Percentiles rank a stretch among this genome's conserved stretches.
Conservation (phyloP, 2,329 filamentous ascomycete genomes). For the Trichothecium roseum region DNA sequence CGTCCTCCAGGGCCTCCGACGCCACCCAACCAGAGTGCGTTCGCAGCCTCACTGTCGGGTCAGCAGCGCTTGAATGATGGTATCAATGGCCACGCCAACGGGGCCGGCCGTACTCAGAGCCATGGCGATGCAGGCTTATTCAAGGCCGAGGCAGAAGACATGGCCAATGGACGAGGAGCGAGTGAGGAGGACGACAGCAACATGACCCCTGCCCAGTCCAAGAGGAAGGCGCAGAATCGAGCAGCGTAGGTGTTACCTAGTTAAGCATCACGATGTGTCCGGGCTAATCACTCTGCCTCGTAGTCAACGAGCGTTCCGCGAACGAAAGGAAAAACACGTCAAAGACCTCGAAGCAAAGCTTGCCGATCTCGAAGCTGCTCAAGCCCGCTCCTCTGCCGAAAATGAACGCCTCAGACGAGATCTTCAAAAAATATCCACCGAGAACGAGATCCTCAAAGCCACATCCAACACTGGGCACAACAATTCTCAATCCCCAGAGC, state of each 20-base stretch:
- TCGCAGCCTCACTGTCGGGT: conserved; percentile 5
- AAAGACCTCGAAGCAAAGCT: conserved; percentile 88
- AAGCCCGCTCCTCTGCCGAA: conserved; percentile 63
- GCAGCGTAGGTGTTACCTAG: conserved; percentile 40
- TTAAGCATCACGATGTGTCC: not conserved
- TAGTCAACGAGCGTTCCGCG: conserved; percentile 91
- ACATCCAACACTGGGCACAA: conserved; percentile 41
- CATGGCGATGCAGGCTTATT: conserved; percentile 16
- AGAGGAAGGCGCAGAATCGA: conserved; percentile 51
- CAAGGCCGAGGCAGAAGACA: conserved; percentile 27
- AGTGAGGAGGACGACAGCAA: conserved; percentile 49
- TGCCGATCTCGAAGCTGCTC: conserved; percentile 62
- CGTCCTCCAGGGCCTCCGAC: conserved; percentile 36
- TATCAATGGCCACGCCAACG: conserved; percentile 9
- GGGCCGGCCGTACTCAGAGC: conserved; percentile 10
- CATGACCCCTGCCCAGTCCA: conserved; percentile 45
- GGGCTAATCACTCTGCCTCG: not conserved
- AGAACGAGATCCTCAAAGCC: conserved; percentile 86
- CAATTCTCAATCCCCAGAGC: conserved; percentile 30
- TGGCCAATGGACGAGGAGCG: conserved; percentile 20
- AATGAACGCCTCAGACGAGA: conserved; percentile 81
- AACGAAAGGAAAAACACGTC: conserved; percentile 90
- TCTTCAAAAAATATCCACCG: conserved; percentile 72
- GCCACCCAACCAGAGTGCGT: conserved; percentile 32
- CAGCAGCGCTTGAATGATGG: conserved; percentile 10